Conservation (phyloP, 345 rosid species). For the Pistacia integerrima region DNA sequence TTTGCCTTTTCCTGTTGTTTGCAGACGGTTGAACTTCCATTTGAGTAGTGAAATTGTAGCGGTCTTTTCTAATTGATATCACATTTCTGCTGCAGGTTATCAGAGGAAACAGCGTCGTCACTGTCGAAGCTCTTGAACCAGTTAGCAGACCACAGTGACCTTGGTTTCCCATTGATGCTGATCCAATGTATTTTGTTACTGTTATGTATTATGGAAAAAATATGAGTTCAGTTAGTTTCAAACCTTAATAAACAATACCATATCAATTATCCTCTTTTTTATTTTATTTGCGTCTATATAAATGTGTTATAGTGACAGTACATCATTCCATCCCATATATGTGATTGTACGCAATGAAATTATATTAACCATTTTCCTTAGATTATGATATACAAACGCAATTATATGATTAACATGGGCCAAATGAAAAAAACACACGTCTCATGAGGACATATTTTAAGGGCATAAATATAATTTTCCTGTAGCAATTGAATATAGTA, state of each 20-base stretch:
- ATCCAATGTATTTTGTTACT: neutral
- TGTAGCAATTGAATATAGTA: too few relatives aligned
- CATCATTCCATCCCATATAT: too few relatives aligned
- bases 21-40: neutral
- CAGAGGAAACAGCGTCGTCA: constrained; percentile 81
- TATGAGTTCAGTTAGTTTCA: constrained; percentile 8
- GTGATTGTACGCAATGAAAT: too few relatives aligned
- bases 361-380: too few relatives aligned
- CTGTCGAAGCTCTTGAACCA: constrained; percentile 84
- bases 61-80: neutral
- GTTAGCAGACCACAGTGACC: constrained; percentile 49
- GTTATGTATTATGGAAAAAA: neutral
- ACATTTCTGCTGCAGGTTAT: constrained; percentile 50
- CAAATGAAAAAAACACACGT: too few relatives aligned
- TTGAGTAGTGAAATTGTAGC: neutral
- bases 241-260: neutral
- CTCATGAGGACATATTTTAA: too few relatives aligned
- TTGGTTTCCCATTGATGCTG: neutral
- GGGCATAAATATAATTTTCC: too few relatives aligned
- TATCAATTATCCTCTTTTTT: too few relatives aligned
- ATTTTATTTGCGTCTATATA: too few relatives aligned
- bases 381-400: too few relatives aligned
- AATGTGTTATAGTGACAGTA: too few relatives aligned
- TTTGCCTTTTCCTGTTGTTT: neutral
- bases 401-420: too few relatives aligned